Evolutionary conservation across 352 stramenopile species (phyloP), one percentile per base, ranked within the genome.

Genomic region (Phytophthora citricola): DNA sequence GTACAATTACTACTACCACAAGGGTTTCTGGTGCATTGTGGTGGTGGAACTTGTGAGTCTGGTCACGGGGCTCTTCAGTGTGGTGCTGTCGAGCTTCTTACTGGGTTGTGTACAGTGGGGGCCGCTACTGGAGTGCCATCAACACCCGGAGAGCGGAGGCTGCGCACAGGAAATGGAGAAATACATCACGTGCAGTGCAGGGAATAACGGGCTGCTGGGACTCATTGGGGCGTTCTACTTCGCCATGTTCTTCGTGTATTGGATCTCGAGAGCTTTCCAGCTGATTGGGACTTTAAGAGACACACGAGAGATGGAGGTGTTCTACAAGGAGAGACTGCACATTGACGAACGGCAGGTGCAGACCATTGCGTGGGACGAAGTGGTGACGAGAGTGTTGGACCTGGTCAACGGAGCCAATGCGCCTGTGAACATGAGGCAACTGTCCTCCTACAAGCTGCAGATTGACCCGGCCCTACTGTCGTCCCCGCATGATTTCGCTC

Each of bases 21-120:
- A 96, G 66, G 95, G 95, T n/a, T 92, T 98, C 51, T 90, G 86
- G 73, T 85, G 77, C 51, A 98, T 97, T 57, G 70, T 95, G 4
- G 80, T 90, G 7, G 79, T 95, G 12, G 93, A 98, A 58, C 63
- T 98, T 32, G 92, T 97, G 29, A 90, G 97, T 67, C 63, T 99
- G 3, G 34, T 92, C 14, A 98, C 97, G 11, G 83, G 99, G 10
- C 85, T 98, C 4, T 99, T 99, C 70, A 99, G 95, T 60, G 85
- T 99, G 22, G 80, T 89, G 62, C 86, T 98, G 36, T 97, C 87
- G n/a, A 97, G 90, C 29, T 97, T 99, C 58, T 56, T 99, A 49
- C 83, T 99, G 26, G 94, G 91, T 1, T 98, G 97, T 70, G 87
- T 99, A 24, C 90, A 99, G 76, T 99, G 98, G 97, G 57, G 56